Percentiles rank a stretch among this genome's conserved stretches.
phyloP scores from a whole-genome alignment of 148 eudicot species.

The Cornus florida region DNA sequence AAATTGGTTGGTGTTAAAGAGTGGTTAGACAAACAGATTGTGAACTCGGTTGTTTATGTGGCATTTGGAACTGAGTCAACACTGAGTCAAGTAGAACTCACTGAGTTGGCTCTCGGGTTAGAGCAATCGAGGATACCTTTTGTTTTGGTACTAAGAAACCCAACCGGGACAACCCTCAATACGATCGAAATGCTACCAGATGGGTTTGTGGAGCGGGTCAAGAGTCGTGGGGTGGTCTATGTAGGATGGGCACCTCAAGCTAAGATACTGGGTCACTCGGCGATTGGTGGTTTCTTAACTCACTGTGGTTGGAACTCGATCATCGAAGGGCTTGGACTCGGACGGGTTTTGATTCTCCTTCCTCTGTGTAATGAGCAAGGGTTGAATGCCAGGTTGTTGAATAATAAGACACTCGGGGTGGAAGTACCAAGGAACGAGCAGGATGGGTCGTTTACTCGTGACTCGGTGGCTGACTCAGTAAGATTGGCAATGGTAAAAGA shows the following conservation, averaged over 20 bases:
- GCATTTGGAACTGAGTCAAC: conserved; percentile 72
- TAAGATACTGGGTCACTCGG: conserved; percentile 52
- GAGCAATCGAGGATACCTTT: conserved; percentile 56
- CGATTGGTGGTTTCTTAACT: conserved; percentile 59
- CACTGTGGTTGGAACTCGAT: conserved; percentile 79
- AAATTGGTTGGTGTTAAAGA: conserved; percentile 32
- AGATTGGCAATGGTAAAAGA: conserved; percentile 45
- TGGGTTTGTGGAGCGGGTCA: conserved; percentile 40
- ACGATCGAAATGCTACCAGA: conserved; percentile 42
- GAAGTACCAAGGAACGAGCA: conserved; percentile 51
- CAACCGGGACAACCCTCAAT: conserved; percentile 24
- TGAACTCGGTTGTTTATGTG: conserved; percentile 51
- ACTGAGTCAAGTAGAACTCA: conserved; percentile 38
- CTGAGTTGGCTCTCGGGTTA: conserved; percentile 56
- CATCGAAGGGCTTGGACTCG: conserved; percentile 55
- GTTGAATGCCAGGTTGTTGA: conserved; percentile 49
- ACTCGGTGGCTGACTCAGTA: conserved; percentile 45
- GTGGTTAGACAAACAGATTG: conserved; percentile 48
- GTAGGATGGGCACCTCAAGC: conserved; percentile 67
- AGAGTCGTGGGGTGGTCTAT: conserved; percentile 36
- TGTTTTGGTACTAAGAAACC: conserved; percentile 48
- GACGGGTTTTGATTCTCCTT: conserved; percentile 52
- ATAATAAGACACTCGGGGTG: conserved; percentile 47
- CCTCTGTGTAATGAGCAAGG: conserved; percentile 76
- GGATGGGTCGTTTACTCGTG: conserved; percentile 49